Conservation (phyloP, 768 basidiomycete species). For the Lyophyllum decastes region DNA sequence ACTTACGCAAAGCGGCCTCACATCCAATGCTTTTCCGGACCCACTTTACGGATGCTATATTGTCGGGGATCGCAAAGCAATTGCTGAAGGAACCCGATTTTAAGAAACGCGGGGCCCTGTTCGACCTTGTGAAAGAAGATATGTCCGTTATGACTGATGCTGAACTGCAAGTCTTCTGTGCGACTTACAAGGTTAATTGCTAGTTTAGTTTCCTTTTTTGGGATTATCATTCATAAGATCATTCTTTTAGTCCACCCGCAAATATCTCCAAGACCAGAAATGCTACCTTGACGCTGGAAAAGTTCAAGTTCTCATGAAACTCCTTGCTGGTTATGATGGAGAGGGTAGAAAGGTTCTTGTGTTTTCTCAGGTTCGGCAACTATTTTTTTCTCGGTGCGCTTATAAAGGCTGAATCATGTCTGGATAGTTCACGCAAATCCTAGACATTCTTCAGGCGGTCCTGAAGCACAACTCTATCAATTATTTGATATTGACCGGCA, state of each 20-base stretch:
- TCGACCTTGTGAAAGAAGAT: slow-evolving; percentile 91
- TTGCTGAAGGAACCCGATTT: slow-evolving; percentile 92
- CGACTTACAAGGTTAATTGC: slow-evolving; percentile 75
- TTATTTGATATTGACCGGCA: slow-evolving; percentile 86
- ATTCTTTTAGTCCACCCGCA: slow-evolving; percentile 59
- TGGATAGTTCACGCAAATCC: slow-evolving; percentile 87
- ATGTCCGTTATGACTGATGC: slow-evolving; percentile 99
- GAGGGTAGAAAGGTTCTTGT: slow-evolving; percentile 84
- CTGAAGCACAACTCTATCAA: slow-evolving; percentile 71
- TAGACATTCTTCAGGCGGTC: slow-evolving; percentile 89
- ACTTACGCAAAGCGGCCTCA: slow-evolving; percentile 91
- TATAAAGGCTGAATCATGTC: background rate
- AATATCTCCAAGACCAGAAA: slow-evolving; percentile 69
- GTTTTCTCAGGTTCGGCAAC: slow-evolving; percentile 81
- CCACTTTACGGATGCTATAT: slow-evolving; percentile 73
- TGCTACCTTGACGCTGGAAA: slow-evolving; percentile 91
- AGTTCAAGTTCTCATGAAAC: slow-evolving; percentile 67
- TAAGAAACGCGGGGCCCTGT: slow-evolving; percentile 76
- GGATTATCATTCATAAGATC: background rate
- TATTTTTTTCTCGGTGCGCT: background rate
- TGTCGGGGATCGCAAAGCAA: slow-evolving; percentile 76
- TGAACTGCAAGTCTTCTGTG: slow-evolving; percentile 86
- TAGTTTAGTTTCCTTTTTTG: background rate
- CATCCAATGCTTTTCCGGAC: slow-evolving; percentile 97
- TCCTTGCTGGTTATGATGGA: slow-evolving; percentile 66